Conservation (phyloP, 352 stramenopile species). For the Elongisporangium prolatum region DNA sequence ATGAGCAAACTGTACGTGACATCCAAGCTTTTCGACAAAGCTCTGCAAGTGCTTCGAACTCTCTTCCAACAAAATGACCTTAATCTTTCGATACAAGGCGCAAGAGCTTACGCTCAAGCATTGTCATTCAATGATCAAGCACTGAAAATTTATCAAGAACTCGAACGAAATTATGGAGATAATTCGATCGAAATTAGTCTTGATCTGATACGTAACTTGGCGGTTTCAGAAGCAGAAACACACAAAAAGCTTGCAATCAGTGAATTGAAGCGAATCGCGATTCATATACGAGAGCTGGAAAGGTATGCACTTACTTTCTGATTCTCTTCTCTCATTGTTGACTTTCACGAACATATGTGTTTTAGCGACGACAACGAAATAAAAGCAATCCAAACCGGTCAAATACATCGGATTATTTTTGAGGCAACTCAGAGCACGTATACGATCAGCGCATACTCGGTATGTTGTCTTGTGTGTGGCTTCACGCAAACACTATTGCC, state of each 20-base stretch:
- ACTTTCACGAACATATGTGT: too few relatives aligned
- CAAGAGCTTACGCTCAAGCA: conserved; percentile 38
- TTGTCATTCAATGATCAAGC: conserved; percentile 42
- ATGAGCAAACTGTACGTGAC: conserved; percentile 63
- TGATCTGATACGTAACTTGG: conserved; percentile 59
- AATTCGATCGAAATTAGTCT: conserved; percentile 48
- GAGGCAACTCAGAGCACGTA: conserved; percentile 35
- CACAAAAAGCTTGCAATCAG: conserved; percentile 24
- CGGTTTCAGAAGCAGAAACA: conserved; percentile 22
- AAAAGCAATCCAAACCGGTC: conserved; percentile 8
- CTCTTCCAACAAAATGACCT: conserved; percentile 57
- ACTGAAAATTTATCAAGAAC: conserved; percentile 51
- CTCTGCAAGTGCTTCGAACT: conserved; percentile 24
- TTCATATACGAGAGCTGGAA: conserved; percentile 19
- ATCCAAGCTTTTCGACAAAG: conserved; percentile 45
- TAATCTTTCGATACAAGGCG: conserved; percentile 34
- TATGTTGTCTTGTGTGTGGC: conserved; percentile 14
- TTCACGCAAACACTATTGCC: too few relatives aligned
- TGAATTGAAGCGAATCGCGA: conserved; percentile 34
- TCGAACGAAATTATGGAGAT: conserved; percentile 61
- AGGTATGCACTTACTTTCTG: conserved; percentile 21
- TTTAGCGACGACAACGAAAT: conserved; percentile 9
- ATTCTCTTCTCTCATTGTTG: too few relatives aligned
- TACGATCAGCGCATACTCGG: conserved; percentile 34
- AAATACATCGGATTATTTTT: conserved; percentile 37